Evolutionary conservation across 768 basidiomycete species (phyloP), one percentile per base, ranked within the genome.

Genomic region (Boletus rubescentipes): DNA sequence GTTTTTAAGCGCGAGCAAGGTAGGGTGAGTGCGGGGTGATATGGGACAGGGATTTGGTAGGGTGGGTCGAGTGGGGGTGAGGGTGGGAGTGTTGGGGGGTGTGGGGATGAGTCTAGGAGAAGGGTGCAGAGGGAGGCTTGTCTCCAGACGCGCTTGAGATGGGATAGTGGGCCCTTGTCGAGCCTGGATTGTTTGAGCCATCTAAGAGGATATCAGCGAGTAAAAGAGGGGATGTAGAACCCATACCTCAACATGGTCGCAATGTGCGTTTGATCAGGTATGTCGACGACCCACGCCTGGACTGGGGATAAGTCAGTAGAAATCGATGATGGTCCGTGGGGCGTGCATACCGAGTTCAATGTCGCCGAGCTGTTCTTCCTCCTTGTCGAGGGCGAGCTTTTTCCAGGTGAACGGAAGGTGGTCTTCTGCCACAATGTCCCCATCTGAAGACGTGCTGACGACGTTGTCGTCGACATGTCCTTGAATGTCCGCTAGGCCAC

Each of bases 141-240:
- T 65, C 84, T 87, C 48, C 87, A 81, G 51, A 92, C 78, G 43
- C 89, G 85, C 69, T 91, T 92, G 57, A 93, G 81, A 63, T 93
- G 91, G 0, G 83, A 76, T 11, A 91, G 73, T 11, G 83, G 73
- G 31, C 81, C 76, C 2, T 74, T 77, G 48, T 91, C 88, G 20
- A 89, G 72, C 15, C 78, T 79, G 18, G 74, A 72, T 61, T 77
- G 77, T 61, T 85, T 87, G 5, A 91, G 70, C 87, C 88, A 92
- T 71, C 89, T 91, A 49, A 15, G 16, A 31, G 26, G 26, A 6
- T 6, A 6, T 26, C 26, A 26, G 6, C 26, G 26, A 6, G 6
- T 26, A 4, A 30, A 9, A 4, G 37, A 14, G 10, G 12, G 21
- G 9, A 2, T 16, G 29, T 10, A 30, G 30, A 6, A 20, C 34